Conservation (phyloP, 495 filamentous ascomycete species). For the Daldinia grandis region DNA sequence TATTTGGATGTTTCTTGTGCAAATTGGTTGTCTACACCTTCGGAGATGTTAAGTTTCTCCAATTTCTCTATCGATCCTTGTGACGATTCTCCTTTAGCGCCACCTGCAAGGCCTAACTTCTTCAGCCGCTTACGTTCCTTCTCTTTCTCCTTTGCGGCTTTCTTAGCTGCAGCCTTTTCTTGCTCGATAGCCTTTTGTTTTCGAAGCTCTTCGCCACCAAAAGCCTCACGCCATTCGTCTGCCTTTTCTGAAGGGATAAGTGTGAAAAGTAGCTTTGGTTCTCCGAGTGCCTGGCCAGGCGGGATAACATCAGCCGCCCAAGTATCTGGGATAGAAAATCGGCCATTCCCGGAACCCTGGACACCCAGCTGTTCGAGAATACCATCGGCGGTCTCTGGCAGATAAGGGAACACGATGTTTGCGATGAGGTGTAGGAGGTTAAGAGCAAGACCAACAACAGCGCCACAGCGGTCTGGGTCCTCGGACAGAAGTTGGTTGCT, state of each 20-base stretch:
- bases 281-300: slow-evolving; percentile 81
- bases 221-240: slow-evolving; percentile 80
- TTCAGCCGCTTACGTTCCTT: slow-evolving; percentile 61
- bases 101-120: slow-evolving; percentile 50
- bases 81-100: slow-evolving; percentile 40
- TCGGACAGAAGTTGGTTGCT: slow-evolving; percentile 81
- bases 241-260: slow-evolving; percentile 83
- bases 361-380: slow-evolving; percentile 74
- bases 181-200: slow-evolving; percentile 32
- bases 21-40: background rate
- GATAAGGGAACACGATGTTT: slow-evolving; percentile 79
- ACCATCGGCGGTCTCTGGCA: slow-evolving; percentile 78
- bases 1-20: slow-evolving; percentile 9
- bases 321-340: slow-evolving; percentile 74
- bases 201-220: slow-evolving; percentile 69
- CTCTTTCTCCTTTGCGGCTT: slow-evolving; percentile 58
- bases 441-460: slow-evolving; percentile 81
- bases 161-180: slow-evolving; percentile 70
- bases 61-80: slow-evolving; percentile 42
- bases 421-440: slow-evolving; percentile 85
- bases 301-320: slow-evolving; percentile 71
- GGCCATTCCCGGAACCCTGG: slow-evolving; percentile 52
- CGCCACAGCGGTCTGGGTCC: slow-evolving; percentile 75
- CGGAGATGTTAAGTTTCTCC: slow-evolving; percentile 23
- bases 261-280: slow-evolving; percentile 84